Conservation (phyloP, 495 filamentous ascomycete species). For the Cudoniella acicularis region DNA sequence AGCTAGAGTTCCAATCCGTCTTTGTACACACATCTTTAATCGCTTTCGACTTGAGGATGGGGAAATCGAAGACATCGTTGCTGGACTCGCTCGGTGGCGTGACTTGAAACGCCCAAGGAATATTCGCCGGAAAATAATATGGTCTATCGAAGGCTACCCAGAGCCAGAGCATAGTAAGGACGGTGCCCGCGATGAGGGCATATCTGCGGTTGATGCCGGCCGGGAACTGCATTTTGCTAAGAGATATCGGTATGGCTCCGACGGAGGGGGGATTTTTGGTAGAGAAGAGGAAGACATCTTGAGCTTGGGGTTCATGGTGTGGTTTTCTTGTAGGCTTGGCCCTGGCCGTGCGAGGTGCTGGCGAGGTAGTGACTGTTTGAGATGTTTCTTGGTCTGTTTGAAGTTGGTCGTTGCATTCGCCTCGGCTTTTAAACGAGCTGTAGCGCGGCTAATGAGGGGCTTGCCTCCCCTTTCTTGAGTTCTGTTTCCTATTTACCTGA, state of each 20-base stretch:
- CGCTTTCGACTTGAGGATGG: constrained; percentile 7
- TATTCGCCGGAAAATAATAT: background rate
- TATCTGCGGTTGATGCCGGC: background rate
- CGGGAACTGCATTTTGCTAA: background rate
- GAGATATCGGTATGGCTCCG: background rate
- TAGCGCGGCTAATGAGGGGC: no score
- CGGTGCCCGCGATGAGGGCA: background rate
- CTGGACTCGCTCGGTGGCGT: background rate
- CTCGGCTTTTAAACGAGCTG: constrained; percentile 2
- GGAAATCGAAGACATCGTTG: constrained; percentile 9
- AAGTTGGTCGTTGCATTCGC: background rate
- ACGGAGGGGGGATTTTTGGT: background rate
- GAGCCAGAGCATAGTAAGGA: background rate
- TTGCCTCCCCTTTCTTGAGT: no score
- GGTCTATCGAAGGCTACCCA: background rate
- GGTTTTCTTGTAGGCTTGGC: background rate
- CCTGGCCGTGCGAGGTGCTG: background rate
- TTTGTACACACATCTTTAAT: constrained; percentile 10
- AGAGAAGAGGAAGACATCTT: background rate
- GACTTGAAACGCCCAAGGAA: background rate
- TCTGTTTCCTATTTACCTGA: no score
- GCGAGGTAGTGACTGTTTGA: constrained; percentile 3
- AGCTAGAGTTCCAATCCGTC: constrained; percentile 17
- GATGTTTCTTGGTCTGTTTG: constrained; percentile 6
- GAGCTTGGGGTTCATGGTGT: background rate